Conservation (phyloP, 345 rosid species). For the Trapa bicornis region DNA sequence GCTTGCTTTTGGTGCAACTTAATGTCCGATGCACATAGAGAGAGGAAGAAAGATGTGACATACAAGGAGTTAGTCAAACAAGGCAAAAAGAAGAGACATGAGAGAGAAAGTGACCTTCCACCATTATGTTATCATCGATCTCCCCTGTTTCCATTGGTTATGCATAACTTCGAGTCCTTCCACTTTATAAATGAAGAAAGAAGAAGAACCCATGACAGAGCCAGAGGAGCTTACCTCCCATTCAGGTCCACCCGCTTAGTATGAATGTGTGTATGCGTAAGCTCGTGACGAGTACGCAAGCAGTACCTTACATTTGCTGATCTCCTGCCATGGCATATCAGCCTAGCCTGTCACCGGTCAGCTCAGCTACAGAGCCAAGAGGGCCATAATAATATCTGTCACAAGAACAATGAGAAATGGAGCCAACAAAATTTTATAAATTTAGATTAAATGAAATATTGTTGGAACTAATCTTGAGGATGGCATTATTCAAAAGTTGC, state of each 20-base stretch:
- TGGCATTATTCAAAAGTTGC: no score
- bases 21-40: constrained; percentile 1
- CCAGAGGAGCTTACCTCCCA: no score
- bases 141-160: not conserved
- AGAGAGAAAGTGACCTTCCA: not conserved
- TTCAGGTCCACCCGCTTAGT: no score
- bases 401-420: constrained; percentile 5
- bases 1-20: not conserved
- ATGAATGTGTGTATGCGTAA: no score
- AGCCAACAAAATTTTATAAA: no score
- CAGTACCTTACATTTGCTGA: no score
- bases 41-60: not conserved
- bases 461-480: no score
- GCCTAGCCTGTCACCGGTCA: not conserved
- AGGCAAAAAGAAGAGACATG: not conserved
- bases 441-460: no score
- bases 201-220: no score
- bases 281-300: not conserved
- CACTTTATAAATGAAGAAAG: no score
- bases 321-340: not conserved
- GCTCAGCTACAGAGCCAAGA: not conserved
- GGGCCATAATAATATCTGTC: constrained; percentile 5
- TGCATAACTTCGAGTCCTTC: no score
- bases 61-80: not conserved
- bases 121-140: not conserved